phyloP scores from a whole-genome alignment of 495 filamentous ascomycete species.

The Neurospora sp. region DNA sequence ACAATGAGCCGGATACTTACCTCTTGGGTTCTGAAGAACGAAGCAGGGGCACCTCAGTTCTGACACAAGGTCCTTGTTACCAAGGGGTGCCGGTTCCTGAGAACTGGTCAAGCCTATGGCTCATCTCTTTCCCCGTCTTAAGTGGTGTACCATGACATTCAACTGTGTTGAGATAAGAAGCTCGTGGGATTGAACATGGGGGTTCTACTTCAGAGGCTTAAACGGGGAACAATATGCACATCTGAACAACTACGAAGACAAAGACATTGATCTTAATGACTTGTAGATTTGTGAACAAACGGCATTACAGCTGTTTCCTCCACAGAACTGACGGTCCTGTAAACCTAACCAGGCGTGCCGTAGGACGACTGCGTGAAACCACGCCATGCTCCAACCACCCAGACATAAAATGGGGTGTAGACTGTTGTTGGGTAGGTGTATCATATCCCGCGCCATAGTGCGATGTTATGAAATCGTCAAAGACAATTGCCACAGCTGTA shows the following conservation, averaged over 20 bases:
- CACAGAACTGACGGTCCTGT: not conserved
- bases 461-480: not conserved
- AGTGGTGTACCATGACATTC: not conserved
- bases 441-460: not conserved
- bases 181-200: not conserved
- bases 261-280: not conserved
- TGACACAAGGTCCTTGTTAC: not conserved
- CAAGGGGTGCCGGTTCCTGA: not conserved
- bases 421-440: not conserved
- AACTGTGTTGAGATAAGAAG: not conserved
- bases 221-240: not conserved
- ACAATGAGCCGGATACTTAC: not conserved
- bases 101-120: not conserved
- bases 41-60: not conserved
- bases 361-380: not conserved
- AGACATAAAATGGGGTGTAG: not conserved
- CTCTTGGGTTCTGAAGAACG: not conserved
- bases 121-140: not conserved
- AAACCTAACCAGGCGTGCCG: not conserved
- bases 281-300: not conserved
- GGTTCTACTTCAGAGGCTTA: not conserved
- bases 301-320: not conserved
- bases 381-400: not conserved
- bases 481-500: not conserved
- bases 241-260: not conserved